A percentile compares a stretch with the other conserved stretches of the same genome.
These are phyloP conservation scores for Lactifluus hygrophoroides DNA, from an alignment of 768 basidiomycete genomes.

Conservation along the genomic window DNA sequence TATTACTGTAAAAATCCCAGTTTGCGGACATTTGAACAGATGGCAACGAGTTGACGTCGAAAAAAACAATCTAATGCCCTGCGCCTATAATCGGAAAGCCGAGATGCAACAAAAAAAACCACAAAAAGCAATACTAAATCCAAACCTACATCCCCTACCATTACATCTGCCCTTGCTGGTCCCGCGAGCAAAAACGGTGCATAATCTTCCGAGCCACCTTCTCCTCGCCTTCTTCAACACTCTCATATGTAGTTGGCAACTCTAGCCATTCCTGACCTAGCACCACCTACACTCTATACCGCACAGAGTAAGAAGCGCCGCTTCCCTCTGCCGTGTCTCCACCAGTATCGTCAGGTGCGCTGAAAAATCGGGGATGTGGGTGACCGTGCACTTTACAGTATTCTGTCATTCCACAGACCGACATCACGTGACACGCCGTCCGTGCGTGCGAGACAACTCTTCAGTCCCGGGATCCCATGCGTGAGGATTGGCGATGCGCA, in stretches of 20 bases:
- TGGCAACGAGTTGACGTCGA: too few species aligned
- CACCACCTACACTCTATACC: conserved; percentile 21
- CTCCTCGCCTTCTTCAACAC: conserved; percentile 19
- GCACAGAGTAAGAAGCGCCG: too few species aligned
- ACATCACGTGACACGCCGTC: background rate
- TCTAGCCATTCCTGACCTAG: conserved; percentile 21
- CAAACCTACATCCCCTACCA: too few species aligned
- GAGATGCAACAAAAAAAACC: too few species aligned
- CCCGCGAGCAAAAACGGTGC: conserved; percentile 14
- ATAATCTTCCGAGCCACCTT: conserved; percentile 20
- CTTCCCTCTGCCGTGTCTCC: background rate
- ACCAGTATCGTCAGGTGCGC: background rate
- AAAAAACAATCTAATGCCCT: too few species aligned
- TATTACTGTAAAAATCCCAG: too few species aligned
- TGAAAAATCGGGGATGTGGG: background rate
- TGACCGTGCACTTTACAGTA: background rate
- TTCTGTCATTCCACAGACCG: background rate
- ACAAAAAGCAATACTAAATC: too few species aligned
- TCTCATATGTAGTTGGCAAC: conserved; percentile 12
- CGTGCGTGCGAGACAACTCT: background rate
- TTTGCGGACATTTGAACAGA: too few species aligned
- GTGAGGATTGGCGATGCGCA: background rate
- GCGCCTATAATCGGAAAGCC: too few species aligned
- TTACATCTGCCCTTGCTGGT: too few species aligned
- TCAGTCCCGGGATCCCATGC: background rate